Conservation (phyloP, 225 moss, liverwort and hornwort genomes). For the Straminergon stramineum region DNA sequence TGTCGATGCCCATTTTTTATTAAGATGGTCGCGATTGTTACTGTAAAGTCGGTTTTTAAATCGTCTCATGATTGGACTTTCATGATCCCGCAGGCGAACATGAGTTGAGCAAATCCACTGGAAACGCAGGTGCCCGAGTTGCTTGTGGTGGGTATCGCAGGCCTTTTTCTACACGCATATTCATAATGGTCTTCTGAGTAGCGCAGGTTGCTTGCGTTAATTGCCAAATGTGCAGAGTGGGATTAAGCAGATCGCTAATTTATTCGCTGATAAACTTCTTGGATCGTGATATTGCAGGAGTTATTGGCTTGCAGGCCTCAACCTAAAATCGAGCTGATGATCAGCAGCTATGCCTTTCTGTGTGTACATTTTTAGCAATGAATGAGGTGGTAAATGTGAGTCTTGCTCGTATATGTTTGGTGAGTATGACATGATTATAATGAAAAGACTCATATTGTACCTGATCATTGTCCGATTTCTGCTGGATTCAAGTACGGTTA, state of each 20-base stretch:
- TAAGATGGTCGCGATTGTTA: background rate
- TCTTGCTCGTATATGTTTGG: background rate
- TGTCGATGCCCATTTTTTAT: background rate
- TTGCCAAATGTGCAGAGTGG: background rate
- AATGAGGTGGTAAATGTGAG: background rate
- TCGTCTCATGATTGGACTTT: background rate
- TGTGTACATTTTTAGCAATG: conserved; percentile 11
- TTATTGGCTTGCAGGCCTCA: conserved; percentile 27
- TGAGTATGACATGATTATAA: background rate
- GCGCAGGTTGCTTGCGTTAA: background rate
- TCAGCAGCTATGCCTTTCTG: conserved; percentile 34
- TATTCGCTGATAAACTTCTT: background rate
- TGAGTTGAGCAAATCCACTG: conserved; percentile 66
- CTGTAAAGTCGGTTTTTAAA: background rate
- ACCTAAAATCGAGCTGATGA: conserved; percentile 8
- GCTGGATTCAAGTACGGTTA: background rate
- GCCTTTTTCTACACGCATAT: background rate
- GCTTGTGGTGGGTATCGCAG: conserved; percentile 43
- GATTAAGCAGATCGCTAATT: background rate
- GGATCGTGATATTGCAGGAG: conserved; percentile 16
- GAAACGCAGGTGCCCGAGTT: conserved; percentile 60
- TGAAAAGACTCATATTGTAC: background rate
- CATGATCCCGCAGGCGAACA: conserved; percentile 31
- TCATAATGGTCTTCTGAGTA: background rate
- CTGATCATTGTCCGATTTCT: background rate